Conservation (phyloP, 164 flowering plant genomes). For the Chimonanthus praecox region DNA sequence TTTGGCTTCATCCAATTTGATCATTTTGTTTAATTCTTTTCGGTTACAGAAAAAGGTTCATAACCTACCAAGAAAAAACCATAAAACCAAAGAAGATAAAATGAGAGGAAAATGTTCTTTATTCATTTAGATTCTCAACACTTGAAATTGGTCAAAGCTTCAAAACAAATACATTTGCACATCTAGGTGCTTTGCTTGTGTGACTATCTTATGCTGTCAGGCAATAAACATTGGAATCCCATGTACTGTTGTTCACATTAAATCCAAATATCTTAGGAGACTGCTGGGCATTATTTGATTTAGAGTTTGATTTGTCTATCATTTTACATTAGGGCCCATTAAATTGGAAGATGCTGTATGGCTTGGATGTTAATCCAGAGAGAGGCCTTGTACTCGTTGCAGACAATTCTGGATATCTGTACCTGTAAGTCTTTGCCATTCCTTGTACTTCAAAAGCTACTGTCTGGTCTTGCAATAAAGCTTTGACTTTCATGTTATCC, state of each 20-base stretch:
- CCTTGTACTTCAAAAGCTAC: no score
- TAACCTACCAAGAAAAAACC: background rate
- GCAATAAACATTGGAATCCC: background rate
- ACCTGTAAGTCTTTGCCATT: constrained; percentile 44
- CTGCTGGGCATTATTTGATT: background rate
- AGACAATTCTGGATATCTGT: constrained; percentile 79
- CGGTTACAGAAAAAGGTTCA: background rate
- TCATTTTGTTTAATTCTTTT: no score
- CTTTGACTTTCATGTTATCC: no score
- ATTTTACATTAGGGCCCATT: constrained; percentile 52
- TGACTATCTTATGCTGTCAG: background rate
- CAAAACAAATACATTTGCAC: background rate
- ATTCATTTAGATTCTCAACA: background rate
- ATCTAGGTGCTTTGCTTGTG: background rate
- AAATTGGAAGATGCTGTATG: constrained; percentile 94
- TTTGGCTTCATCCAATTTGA: background rate
- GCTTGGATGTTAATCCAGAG: constrained; percentile 76
- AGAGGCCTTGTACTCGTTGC: constrained; percentile 75
- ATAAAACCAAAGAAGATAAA: no score
- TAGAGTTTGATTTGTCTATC: constrained; percentile 4
- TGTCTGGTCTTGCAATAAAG: no score
- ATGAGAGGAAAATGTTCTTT: background rate
- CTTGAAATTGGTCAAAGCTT: background rate
- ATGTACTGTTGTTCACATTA: background rate
- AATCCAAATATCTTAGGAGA: background rate